These are phyloP conservation scores for Beauveria rudraprayagi DNA, from an alignment of 2,329 filamentous ascomycete genomes.

Conservation along the genomic window DNA sequence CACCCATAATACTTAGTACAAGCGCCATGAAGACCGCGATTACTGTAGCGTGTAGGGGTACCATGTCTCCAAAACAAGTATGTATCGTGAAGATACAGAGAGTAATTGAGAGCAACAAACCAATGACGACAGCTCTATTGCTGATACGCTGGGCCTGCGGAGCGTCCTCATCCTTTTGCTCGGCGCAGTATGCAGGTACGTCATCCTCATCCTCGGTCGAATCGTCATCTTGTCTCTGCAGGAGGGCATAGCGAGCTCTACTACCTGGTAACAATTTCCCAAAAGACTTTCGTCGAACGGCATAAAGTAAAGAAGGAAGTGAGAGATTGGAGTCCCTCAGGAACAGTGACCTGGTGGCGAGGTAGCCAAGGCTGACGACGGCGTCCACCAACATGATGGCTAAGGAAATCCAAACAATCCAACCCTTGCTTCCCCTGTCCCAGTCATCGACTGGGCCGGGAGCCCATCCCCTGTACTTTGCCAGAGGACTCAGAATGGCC, in stretches of 20 bases:
- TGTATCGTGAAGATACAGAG: slow-evolving; percentile 79
- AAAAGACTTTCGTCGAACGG: neutral
- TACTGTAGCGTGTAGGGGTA: slow-evolving; percentile 68
- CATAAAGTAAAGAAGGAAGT: neutral
- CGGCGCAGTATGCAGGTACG: neutral
- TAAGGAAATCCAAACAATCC: slow-evolving; percentile 95
- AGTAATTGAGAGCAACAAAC: slow-evolving; percentile 66
- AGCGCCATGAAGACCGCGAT: slow-evolving; percentile 80
- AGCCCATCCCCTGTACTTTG: slow-evolving; percentile 81
- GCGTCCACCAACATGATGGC: slow-evolving; percentile 97
- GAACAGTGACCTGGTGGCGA: slow-evolving; percentile 55
- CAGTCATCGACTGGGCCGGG: slow-evolving; percentile 80
- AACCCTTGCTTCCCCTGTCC: slow-evolving; percentile 90
- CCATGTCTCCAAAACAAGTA: slow-evolving; percentile 72
- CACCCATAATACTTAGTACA: slow-evolving; percentile 65
- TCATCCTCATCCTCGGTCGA: slow-evolving; percentile 18
- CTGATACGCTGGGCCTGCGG: slow-evolving; percentile 76
- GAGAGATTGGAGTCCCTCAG: slow-evolving; percentile 7
- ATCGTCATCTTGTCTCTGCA: slow-evolving; percentile 14
- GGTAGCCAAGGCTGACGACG: slow-evolving; percentile 75
- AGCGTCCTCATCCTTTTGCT: slow-evolving; percentile 58
- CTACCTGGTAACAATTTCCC: neutral
- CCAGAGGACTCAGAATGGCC: slow-evolving; percentile 82
- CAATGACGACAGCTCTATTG: slow-evolving; percentile 60
- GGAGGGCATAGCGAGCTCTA: slow-evolving; percentile 11